Evolutionary conservation across 2,329 filamentous ascomycete species (phyloP).

Genomic region (Penicillium sp.): DNA sequence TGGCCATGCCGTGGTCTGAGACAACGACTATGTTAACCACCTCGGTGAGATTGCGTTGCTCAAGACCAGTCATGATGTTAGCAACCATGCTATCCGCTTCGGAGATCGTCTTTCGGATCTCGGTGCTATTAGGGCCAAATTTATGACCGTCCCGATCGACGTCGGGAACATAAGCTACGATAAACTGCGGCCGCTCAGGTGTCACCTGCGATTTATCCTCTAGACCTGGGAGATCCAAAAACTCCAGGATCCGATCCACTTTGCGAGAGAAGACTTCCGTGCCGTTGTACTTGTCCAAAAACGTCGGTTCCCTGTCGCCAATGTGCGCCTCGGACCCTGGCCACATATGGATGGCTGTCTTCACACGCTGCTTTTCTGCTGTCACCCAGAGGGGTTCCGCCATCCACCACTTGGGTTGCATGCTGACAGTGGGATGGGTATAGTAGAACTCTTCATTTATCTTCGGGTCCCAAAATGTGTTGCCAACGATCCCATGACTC

Average conservation of each 20-base stretch:
- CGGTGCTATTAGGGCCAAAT: constrained; percentile 91
- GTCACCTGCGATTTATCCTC: constrained; percentile 54
- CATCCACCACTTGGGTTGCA: constrained; percentile 89
- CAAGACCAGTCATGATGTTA: constrained; percentile 69
- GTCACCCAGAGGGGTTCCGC: constrained; percentile 94
- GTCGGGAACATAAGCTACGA: constrained; percentile 91
- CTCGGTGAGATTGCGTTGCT: constrained; percentile 75
- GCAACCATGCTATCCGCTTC: constrained; percentile 82
- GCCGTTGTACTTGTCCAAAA: constrained; percentile 80
- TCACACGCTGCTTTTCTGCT: constrained; percentile 76
- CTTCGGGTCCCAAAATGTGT: constrained; percentile 86
- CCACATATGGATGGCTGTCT: constrained; percentile 95
- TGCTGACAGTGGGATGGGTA: constrained; percentile 69
- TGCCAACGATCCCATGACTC: constrained; percentile 87
- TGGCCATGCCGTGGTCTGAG: constrained; percentile 97
- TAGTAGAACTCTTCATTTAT: constrained; percentile 81
- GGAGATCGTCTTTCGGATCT: constrained; percentile 74
- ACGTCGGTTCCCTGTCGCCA: constrained; percentile 68
- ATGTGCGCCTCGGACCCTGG: constrained; percentile 91
- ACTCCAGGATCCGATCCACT: constrained; percentile 72
- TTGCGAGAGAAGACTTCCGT: constrained; percentile 72
- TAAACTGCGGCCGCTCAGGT: constrained; percentile 75
- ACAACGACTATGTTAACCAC: constrained; percentile 96
- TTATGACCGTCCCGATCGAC: constrained; percentile 84
- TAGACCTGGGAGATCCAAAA: constrained; percentile 76